Conservation (phyloP, 345 rosid species). For the Salix caprea region DNA sequence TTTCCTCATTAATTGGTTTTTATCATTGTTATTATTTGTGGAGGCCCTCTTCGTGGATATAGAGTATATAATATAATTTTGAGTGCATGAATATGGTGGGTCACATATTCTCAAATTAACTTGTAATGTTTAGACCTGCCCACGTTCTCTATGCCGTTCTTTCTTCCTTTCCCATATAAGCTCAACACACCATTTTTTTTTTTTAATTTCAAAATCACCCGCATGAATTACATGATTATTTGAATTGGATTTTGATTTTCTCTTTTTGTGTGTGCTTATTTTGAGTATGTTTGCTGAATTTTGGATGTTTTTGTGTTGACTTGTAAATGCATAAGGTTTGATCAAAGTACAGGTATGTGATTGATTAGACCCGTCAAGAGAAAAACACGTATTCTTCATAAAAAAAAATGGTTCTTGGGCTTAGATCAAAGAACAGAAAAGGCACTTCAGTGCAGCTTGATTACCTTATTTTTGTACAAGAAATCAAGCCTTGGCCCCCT, state of each 20-base stretch:
- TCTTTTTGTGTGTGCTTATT: neutral
- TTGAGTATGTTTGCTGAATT: neutral
- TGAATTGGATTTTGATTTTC: neutral
- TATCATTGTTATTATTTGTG: constrained; percentile 8
- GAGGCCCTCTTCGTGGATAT: constrained; percentile 20
- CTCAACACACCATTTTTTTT: neutral
- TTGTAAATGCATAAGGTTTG: neutral
- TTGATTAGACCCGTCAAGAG: constrained; percentile 2
- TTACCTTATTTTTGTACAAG: constrained; percentile 46
- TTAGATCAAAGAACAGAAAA: constrained; percentile 54
- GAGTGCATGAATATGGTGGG: constrained; percentile 12
- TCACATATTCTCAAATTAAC: constrained; percentile 1
- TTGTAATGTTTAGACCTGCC: constrained; percentile 8
- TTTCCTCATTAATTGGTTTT: neutral
- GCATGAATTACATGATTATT: neutral
- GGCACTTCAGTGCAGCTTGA: constrained; percentile 31
- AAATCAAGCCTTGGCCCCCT: constrained; percentile 83
- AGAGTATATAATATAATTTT: neutral
- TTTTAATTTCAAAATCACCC: neutral
- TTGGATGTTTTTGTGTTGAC: neutral
- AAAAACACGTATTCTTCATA: constrained; percentile 12
- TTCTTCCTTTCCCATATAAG: neutral
- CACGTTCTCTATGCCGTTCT: constrained; percentile 12
- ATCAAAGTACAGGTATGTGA: neutral
- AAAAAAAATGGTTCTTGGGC: constrained; percentile 57